Conservation (phyloP, 805 yeast species). For the Candida nemodendra region DNA sequence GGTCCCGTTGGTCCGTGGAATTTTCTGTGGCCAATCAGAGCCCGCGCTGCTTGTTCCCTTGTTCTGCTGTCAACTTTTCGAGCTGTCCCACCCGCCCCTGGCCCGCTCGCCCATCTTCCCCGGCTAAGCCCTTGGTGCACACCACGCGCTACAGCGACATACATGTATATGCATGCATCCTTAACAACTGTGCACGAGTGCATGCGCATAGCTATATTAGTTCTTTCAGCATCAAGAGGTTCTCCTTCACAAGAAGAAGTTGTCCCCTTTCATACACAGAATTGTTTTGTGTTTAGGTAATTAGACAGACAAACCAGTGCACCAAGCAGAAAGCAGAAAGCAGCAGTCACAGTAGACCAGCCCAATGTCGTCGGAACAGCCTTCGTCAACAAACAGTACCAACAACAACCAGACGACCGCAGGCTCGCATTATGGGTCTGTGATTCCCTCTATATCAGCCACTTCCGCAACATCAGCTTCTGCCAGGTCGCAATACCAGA, state of each 20-base stretch:
- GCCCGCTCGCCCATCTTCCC: too few relatives aligned
- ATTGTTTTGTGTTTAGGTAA: too few relatives aligned
- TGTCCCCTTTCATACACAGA: too few relatives aligned
- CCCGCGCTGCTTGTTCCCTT: too few relatives aligned
- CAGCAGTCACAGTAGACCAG: too few relatives aligned
- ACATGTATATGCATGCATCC: conserved; percentile 19
- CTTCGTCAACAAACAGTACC: conserved; percentile 13
- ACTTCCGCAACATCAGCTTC: conserved; percentile 9
- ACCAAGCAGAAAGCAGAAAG: too few relatives aligned
- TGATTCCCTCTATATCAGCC: conserved; percentile 17
- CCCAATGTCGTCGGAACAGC: conserved; percentile 22
- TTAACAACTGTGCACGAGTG: conserved; percentile 12
- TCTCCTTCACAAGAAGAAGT: conserved; percentile 6
- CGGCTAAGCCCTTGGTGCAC: too few relatives aligned
- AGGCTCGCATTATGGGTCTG: conserved; percentile 14
- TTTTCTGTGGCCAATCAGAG: too few relatives aligned
- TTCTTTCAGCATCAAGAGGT: conserved; percentile 13
- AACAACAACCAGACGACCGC: conserved; percentile 11
- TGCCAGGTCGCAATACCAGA: conserved; percentile 19
- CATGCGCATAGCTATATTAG: conserved; percentile 17
- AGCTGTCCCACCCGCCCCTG: too few relatives aligned
- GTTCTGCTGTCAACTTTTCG: too few relatives aligned
- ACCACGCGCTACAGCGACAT: conserved; percentile 8
- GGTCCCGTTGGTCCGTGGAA: too few relatives aligned
- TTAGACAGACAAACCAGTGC: too few relatives aligned